Conservation (phyloP, 2,329 filamentous ascomycete species). For the Sphaerulina musiva region DNA sequence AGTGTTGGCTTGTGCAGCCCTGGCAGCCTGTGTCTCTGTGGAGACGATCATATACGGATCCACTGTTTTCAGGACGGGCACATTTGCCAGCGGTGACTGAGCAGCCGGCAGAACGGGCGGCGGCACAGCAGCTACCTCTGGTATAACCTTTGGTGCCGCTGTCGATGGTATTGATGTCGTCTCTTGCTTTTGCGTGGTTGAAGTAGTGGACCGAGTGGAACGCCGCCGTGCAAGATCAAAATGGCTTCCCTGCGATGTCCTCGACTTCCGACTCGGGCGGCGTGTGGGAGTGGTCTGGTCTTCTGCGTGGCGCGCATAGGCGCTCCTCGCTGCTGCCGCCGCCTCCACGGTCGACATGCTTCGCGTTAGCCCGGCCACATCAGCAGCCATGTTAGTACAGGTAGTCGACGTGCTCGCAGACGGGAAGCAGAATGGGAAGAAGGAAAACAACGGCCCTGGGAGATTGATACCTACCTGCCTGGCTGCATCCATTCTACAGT, state of each 20-base stretch:
- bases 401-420: neutral
- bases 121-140: neutral
- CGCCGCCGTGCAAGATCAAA: constrained; percentile 3
- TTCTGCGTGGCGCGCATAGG: constrained; percentile 2
- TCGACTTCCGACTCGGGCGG: constrained; percentile 3
- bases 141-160: neutral
- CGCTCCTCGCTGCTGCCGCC: constrained; percentile 3
- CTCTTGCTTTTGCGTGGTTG: constrained; percentile 4
- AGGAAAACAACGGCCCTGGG: neutral
- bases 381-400: neutral
- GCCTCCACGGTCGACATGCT: neutral
- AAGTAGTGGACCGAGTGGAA: constrained; percentile 1
- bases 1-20: neutral
- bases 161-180: neutral
- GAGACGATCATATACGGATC: neutral
- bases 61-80: neutral
- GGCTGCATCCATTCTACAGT: neutral
- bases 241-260: constrained; percentile 4
- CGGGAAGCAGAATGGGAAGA: neutral
- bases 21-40: neutral
- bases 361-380: constrained; percentile 1
- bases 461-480: neutral
- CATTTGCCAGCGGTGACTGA: neutral
- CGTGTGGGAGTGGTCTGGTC: constrained; percentile 4
- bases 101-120: neutral